Conservation (phyloP, 805 yeast species). For the Saccharomycopsis olivae region DNA sequence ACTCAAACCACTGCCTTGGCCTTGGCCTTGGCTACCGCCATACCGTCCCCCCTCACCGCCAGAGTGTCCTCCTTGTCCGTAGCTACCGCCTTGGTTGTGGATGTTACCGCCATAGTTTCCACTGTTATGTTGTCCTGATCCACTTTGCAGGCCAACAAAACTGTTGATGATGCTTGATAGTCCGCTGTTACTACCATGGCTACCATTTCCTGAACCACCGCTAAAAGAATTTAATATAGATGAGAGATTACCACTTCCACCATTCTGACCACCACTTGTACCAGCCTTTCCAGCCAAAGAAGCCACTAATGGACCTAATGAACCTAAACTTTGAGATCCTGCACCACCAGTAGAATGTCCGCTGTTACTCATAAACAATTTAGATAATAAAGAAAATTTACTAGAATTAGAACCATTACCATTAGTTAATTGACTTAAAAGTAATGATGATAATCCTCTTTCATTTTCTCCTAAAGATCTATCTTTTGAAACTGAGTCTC, state of each 20-base stretch:
- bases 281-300: conserved; percentile 9
- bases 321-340: conserved; percentile 13
- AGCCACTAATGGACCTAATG: conserved; percentile 16
- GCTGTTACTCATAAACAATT: conserved; percentile 7
- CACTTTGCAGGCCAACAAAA: neutral
- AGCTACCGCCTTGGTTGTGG: neutral
- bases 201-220: neutral
- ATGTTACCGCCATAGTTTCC: conserved; percentile 5
- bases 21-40: neutral
- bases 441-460: conserved; percentile 9
- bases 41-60: neutral
- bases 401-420: conserved; percentile 8
- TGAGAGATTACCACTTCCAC: neutral
- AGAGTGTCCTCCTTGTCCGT: neutral
- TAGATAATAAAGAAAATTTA: conserved; percentile 11
- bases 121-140: neutral
- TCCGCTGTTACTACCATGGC: neutral
- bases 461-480: conserved; percentile 15
- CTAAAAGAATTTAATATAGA: neutral
- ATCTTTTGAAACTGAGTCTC: conserved; percentile 14
- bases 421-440: conserved; percentile 4
- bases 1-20: neutral
- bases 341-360: conserved; percentile 7
- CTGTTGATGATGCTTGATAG: conserved; percentile 1
- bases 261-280: conserved; percentile 1